A percentile compares a stretch with the other conserved stretches of the same genome.
phyloP scores from a whole-genome alignment of 2,329 filamentous ascomycete species.

The Diplodia mutila region DNA sequence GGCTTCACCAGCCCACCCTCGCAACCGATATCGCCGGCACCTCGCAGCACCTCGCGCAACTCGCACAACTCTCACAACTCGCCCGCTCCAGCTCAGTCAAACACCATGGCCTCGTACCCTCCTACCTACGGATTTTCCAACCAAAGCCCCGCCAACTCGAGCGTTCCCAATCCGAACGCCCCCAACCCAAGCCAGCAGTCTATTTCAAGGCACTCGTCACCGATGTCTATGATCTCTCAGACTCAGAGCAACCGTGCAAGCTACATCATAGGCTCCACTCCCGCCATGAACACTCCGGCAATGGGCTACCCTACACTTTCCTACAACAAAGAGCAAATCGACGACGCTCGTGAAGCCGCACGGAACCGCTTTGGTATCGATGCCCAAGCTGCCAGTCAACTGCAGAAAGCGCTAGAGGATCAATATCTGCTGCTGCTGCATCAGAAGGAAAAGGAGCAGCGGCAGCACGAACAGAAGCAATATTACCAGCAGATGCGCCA shows the following conservation, averaged over 20 bases:
- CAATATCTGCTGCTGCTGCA: background rate
- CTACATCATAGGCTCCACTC: background rate
- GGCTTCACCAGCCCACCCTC: background rate
- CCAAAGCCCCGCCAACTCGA: too few relatives aligned
- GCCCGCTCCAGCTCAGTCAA: background rate
- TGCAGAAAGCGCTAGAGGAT: background rate
- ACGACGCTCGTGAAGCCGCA: background rate
- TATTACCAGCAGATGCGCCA: background rate
- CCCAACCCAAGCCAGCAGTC: background rate
- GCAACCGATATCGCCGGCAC: background rate
- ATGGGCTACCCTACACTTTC: background rate
- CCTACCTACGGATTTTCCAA: background rate
- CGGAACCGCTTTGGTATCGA: too few relatives aligned
- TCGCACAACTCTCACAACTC: background rate
- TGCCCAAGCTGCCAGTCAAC: background rate
- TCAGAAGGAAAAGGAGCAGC: background rate
- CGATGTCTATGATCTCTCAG: background rate
- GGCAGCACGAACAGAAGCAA: background rate
- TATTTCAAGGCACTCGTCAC: background rate
- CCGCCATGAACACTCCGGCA: background rate
- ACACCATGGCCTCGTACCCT: background rate
- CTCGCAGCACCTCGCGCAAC: background rate
- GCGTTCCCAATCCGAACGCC: background rate
- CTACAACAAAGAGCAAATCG: background rate
- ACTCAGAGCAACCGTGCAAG: background rate